These are phyloP conservation scores for Mucor irregularis DNA, from an alignment of 371 early-diverging fungal species.

Conservation along the genomic window DNA sequence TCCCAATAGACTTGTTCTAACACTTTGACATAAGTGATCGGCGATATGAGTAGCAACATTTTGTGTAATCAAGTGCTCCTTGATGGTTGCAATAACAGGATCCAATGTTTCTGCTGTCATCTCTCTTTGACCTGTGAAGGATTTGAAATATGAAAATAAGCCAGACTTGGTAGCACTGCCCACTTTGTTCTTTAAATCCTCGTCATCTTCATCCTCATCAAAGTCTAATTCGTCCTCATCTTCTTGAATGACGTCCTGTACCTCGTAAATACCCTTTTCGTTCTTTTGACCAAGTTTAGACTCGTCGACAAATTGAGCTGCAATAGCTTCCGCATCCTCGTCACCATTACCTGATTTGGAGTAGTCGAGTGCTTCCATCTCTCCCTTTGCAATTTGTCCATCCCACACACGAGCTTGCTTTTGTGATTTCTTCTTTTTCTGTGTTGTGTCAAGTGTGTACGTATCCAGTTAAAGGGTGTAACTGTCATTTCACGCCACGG, in stretches of 20 bases:
- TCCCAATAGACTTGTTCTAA: conserved; percentile 75
- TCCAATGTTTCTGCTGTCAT: conserved; percentile 68
- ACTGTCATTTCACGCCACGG: too few species aligned
- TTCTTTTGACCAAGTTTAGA: conserved; percentile 57
- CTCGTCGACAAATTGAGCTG: conserved; percentile 60
- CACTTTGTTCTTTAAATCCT: conserved; percentile 6
- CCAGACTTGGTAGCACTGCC: conserved; percentile 26
- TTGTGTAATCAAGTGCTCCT: conserved; percentile 89
- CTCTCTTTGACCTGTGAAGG: conserved; percentile 65
- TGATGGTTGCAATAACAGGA: conserved; percentile 78
- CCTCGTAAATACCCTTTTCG: conserved; percentile 82
- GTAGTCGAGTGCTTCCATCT: conserved; percentile 71
- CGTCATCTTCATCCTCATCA: background rate
- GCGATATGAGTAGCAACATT: conserved; percentile 95
- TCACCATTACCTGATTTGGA: conserved; percentile 26
- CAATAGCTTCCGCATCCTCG: conserved; percentile 16
- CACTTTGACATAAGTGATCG: conserved; percentile 81
- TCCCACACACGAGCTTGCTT: conserved; percentile 70
- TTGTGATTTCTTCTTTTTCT: conserved; percentile 50
- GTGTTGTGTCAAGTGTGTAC: background rate
- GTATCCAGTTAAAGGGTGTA: too few species aligned
- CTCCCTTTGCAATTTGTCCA: conserved; percentile 60
- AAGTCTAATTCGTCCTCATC: conserved; percentile 45
- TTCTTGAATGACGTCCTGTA: conserved; percentile 71
- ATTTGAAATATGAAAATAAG: conserved; percentile 68